Base-by-base conservation (phyloP, 2,329 filamentous ascomycete genomes). In the Fusarium algeriense region DNA sequence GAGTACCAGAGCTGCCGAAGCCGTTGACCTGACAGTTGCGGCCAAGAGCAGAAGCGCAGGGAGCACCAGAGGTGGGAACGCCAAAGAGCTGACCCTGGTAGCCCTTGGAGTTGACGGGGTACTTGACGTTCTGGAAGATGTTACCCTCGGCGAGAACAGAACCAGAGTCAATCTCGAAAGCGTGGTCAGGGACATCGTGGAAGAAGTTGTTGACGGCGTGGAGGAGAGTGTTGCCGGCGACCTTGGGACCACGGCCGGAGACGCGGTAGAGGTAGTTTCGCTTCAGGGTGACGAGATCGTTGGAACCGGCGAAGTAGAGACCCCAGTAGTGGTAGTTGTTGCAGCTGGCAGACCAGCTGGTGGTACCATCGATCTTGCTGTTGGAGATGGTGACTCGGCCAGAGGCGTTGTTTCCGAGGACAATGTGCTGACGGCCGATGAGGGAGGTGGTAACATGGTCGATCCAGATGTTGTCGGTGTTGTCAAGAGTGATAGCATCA, bases 161-260 rank as follows among this genome's bases (percentile, higher is more conserved):
- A 44, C 83, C 83, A 9, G 76, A 50, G 56, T 81, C 82, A 50
- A 84, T 78, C 78, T 89, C 88, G 76, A 90, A 89, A n/a, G 87
- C 85, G 79, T 90, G 88, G 52, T 85, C 85, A 23, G 79, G 77
- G 78, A 85, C 86, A 75, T 85, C 82, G 76, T 87, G 83, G 81
- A 83, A 89, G 84, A 87, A 89, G 83, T 90, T 90, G 85, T 89
- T 90, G 77, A 89, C 86, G 44, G 85, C 86, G 79, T 90, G 88
- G 57, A 90, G 78, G 20, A 83, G 80, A 46, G 89, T 83, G 59
- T 88, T 88, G 77, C 86, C 86, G 23, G 82, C 83, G 26, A 90
- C 81, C 81, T 90, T 89, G 72, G 88, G 88, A 15, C 82, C 81
- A 57, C 88, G 87, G 61, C 88, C 88, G 15, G 83, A 85, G 52